phyloP scores from a whole-genome alignment of 257 asterid species.

The Solanum ossicruentum region DNA sequence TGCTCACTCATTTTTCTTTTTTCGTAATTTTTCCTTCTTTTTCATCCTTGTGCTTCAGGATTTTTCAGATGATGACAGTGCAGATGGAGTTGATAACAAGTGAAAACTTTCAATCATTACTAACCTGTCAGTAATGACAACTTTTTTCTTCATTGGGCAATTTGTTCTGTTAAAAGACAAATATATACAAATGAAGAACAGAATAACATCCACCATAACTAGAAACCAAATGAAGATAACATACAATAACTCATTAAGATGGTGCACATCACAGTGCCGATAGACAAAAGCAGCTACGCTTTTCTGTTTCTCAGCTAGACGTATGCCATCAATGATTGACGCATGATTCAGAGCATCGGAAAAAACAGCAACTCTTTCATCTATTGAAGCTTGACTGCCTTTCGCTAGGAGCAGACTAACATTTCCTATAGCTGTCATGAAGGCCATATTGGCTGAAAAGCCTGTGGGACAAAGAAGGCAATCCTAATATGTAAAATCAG shows the following conservation, averaged over 20 bases:
- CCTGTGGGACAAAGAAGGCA: conserved; percentile 99
- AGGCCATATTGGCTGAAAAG: conserved; percentile 99
- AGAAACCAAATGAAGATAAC: conserved; percentile 10
- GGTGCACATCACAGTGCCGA: conserved; percentile 85
- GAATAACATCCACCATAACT: background rate
- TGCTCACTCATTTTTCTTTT: background rate
- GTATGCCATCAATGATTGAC: conserved; percentile 94
- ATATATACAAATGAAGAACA: conserved; percentile 4
- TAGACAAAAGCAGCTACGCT: conserved; percentile 51
- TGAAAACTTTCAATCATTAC: conserved; percentile 9
- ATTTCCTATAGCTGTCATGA: conserved; percentile 76
- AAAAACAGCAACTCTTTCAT: conserved; percentile 73
- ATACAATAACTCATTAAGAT: conserved; percentile 73
- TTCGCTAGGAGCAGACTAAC: conserved; percentile 47
- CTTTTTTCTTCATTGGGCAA: conserved; percentile 82
- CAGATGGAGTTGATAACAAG: background rate
- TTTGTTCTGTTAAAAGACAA: conserved; percentile 51
- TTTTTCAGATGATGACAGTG: background rate
- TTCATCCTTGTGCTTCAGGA: background rate
- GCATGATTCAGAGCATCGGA: conserved; percentile 96
- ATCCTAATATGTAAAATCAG: conserved; percentile 69
- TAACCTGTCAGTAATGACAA: conserved; percentile 91
- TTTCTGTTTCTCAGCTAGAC: conserved; percentile 86
- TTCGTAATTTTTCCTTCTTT: background rate
- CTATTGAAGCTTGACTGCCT: conserved; percentile 30